A percentile compares a stretch with the other conserved stretches of the same genome.
phyloP scores from a whole-genome alignment of 2,329 filamentous ascomycete species.

The Penicillium hesseltinei region DNA sequence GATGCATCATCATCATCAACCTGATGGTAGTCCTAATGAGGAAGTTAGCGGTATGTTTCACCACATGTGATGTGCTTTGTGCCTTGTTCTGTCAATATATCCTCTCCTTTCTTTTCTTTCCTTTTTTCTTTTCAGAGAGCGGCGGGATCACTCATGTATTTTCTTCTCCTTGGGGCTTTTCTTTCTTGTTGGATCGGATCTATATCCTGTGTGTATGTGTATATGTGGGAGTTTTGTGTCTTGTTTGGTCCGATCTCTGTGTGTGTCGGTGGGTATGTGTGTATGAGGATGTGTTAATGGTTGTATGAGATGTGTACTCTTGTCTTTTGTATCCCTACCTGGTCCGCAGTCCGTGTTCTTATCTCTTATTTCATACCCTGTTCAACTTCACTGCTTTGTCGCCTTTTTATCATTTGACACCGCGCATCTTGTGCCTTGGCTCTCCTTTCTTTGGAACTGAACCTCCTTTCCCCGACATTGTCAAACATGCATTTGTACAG shows the following conservation, averaged over 20 bases:
- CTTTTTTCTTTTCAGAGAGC: slow-evolving; percentile 7
- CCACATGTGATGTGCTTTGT: slow-evolving; percentile 67
- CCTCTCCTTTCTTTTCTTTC: not conserved
- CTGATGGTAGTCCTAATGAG: slow-evolving; percentile 63
- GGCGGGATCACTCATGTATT: slow-evolving; percentile 13
- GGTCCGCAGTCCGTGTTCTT: slow-evolving; percentile 18
- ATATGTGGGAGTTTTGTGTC: slow-evolving; percentile 15
- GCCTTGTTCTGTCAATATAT: slow-evolving; percentile 10
- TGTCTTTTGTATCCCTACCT: slow-evolving; percentile 35
- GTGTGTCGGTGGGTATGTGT: slow-evolving; percentile 8
- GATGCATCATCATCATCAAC: slow-evolving; percentile 70
- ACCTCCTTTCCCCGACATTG: slow-evolving; percentile 18
- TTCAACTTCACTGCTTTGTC: slow-evolving; percentile 17
- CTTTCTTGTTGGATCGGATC: slow-evolving; percentile 6
- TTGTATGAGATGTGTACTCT: slow-evolving; percentile 16
- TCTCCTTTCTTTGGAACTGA: slow-evolving; percentile 18
- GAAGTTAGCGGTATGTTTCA: slow-evolving; percentile 97
- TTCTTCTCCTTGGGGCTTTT: slow-evolving; percentile 2
- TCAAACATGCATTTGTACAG: slow-evolving; percentile 23
- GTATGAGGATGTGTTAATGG: slow-evolving; percentile 16
- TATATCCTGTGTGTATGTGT: slow-evolving; percentile 15
- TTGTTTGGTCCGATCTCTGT: not conserved
- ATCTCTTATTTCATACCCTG: slow-evolving; percentile 26
- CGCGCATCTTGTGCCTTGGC: slow-evolving; percentile 17
- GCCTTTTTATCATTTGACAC: slow-evolving; percentile 22